These are phyloP conservation scores for Mycotypha africana DNA, from an alignment of 371 early-diverging fungal genomes.

Conservation along the genomic window DNA sequence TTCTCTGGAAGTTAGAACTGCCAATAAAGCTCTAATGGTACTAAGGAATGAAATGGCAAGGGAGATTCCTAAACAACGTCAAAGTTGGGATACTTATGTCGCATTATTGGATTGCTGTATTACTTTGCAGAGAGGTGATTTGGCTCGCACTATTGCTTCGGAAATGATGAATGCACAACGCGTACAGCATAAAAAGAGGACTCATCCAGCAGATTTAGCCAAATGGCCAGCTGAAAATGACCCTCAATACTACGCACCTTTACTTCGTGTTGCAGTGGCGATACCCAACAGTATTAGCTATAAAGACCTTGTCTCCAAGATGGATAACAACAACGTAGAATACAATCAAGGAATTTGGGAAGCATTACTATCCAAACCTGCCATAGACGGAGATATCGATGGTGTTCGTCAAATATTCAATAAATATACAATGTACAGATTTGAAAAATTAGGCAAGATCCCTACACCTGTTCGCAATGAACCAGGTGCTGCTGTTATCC, in stretches of 20 bases:
- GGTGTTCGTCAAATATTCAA: slow-evolving; percentile 20
- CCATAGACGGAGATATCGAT: slow-evolving; percentile 4
- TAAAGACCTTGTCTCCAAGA: slow-evolving; percentile 2
- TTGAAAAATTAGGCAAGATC: slow-evolving; percentile 30
- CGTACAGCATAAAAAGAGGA: neutral
- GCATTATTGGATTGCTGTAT: slow-evolving; percentile 42
- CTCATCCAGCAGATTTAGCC: slow-evolving; percentile 6
- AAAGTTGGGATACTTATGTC: slow-evolving; percentile 19
- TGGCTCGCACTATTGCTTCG: slow-evolving; percentile 19
- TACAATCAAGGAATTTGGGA: slow-evolving; percentile 14
- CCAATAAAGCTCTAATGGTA: slow-evolving; percentile 33
- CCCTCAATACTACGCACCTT: slow-evolving; percentile 18
- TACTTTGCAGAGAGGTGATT: slow-evolving; percentile 18
- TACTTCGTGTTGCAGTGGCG: slow-evolving; percentile 10
- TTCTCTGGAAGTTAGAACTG: slow-evolving; percentile 24
- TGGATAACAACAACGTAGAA: slow-evolving; percentile 3
- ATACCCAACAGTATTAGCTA: slow-evolving; percentile 4
- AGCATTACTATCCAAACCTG: slow-evolving; percentile 3
- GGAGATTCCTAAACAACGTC: slow-evolving; percentile 18
- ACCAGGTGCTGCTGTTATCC: slow-evolving; percentile 21
- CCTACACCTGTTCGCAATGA: slow-evolving; percentile 36
- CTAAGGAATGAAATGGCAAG: slow-evolving; percentile 31
- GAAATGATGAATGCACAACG: slow-evolving; percentile 3
- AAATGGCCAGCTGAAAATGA: slow-evolving; percentile 9
- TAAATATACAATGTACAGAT: slow-evolving; percentile 36